Evolutionary conservation across 148 eudicot genomes (phyloP).

Genomic region (Camellia granthamiana): DNA sequence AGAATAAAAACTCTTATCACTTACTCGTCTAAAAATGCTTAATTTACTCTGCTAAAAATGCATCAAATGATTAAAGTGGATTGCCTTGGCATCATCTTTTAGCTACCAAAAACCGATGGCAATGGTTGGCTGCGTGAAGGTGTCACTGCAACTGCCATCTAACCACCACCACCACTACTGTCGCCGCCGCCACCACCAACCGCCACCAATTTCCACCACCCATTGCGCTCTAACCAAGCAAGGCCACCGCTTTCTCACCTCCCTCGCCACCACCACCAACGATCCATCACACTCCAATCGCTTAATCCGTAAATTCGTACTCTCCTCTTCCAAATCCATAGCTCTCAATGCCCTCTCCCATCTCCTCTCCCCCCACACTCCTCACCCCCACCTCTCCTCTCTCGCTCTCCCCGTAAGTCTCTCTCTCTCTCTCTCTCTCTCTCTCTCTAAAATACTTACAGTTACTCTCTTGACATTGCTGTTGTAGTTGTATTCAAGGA

Average conservation of each 20-base stretch:
- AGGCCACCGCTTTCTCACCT: slow-evolving; percentile 58
- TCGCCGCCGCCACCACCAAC: neutral
- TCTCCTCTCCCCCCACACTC: slow-evolving; percentile 51
- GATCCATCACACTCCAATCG: slow-evolving; percentile 36
- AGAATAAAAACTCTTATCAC: no score
- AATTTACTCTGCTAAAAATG: no score
- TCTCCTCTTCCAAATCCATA: slow-evolving; percentile 59
- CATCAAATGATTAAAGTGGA: no score
- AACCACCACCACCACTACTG: neutral
- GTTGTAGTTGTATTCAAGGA: slow-evolving; percentile 60
- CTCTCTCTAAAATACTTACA: neutral
- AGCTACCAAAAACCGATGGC: neutral
- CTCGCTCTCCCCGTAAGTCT: slow-evolving; percentile 59
- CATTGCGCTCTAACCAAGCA: slow-evolving; percentile 49
- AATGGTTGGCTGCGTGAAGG: neutral
- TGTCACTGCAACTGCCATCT: slow-evolving; percentile 15
- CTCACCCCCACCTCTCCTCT: slow-evolving; percentile 46
- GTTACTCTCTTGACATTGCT: neutral
- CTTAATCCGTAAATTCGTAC: slow-evolving; percentile 56
- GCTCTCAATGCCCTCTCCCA: slow-evolving; percentile 60
- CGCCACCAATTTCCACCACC: neutral
- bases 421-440: neutral
- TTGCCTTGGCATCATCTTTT: no score
- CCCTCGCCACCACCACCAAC: slow-evolving; percentile 37
- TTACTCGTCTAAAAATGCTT: no score